Percentiles rank a stretch among this genome's conserved stretches.
Conservation (phyloP, 345 rosid species). For the Isatis tinctoria region DNA sequence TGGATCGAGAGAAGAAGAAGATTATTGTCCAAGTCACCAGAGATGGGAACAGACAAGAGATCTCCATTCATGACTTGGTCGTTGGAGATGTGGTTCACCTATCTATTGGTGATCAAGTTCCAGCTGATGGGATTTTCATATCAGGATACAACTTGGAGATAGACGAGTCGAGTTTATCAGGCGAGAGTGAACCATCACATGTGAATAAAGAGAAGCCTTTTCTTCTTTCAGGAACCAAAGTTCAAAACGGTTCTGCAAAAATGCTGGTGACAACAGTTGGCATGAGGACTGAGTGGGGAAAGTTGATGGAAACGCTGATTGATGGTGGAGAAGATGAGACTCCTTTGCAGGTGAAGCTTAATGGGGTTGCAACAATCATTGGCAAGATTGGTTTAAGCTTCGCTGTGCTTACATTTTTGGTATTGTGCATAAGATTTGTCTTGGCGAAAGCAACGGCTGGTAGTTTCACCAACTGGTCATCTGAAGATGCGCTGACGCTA, state of each 20-base stretch:
- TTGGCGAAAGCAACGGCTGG: slow-evolving; percentile 34
- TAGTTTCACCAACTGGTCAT: slow-evolving; percentile 41
- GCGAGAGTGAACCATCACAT: slow-evolving; percentile 42
- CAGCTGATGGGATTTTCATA: slow-evolving; percentile 55
- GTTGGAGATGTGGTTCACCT: slow-evolving; percentile 86
- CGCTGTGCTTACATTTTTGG: slow-evolving; percentile 58
- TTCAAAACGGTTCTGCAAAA: slow-evolving; percentile 55
- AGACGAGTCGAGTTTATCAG: slow-evolving; percentile 55
- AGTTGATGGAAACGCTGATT: slow-evolving; percentile 55
- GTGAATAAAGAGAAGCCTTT: slow-evolving; percentile 39
- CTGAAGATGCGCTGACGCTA: slow-evolving; percentile 41
- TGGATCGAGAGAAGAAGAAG: slow-evolving; percentile 84
- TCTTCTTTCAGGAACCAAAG: slow-evolving; percentile 56
- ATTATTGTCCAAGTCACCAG: slow-evolving; percentile 66
- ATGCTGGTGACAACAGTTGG: slow-evolving; percentile 76
- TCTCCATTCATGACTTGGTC: slow-evolving; percentile 76
- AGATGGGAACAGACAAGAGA: slow-evolving; percentile 60
- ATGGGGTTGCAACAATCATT: slow-evolving; percentile 59
- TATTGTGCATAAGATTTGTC: slow-evolving; percentile 49
- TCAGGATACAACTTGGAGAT: slow-evolving; percentile 42
- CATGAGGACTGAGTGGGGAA: slow-evolving; percentile 74
- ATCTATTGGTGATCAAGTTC: slow-evolving; percentile 72
- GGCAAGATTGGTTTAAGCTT: slow-evolving; percentile 65
- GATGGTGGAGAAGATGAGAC: slow-evolving; percentile 57
- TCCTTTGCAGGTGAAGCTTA: slow-evolving; percentile 63